Evolutionary conservation across 257 asterid genomes (phyloP).

Genomic region (Nicotiana obtusifolia): DNA sequence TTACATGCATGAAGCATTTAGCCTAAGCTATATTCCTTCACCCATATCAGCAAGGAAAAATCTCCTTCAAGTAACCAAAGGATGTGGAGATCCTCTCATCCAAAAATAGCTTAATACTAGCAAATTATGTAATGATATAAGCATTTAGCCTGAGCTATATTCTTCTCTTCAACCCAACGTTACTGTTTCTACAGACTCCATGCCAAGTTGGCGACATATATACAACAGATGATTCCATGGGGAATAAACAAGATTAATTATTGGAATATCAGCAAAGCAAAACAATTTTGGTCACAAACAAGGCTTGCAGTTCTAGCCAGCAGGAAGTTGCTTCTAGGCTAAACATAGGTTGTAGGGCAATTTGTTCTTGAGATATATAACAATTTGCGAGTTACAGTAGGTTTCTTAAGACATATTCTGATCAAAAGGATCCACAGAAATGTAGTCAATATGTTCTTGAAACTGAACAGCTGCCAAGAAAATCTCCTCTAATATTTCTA

Average conservation of each 20-base stretch:
- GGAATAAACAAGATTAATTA: not conserved
- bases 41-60: slow-evolving; percentile 58
- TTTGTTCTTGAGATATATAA: too few species aligned
- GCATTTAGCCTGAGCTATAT: not conserved
- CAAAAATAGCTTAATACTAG: not conserved
- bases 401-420: too few species aligned
- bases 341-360: not conserved
- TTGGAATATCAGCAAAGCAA: not conserved
- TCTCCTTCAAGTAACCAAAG: not conserved
- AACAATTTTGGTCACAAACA: not conserved
- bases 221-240: not conserved
- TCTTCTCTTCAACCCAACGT: not conserved
- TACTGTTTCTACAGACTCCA: not conserved
- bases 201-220: slow-evolving; percentile 1
- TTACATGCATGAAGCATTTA: not conserved
- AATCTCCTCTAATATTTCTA: too few species aligned
- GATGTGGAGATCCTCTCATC: not conserved
- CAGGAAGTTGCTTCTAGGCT: not conserved
- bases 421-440: too few species aligned
- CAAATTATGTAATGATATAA: not conserved
- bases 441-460: too few species aligned
- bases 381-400: too few species aligned
- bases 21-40: not conserved
- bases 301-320: not conserved
- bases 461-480: too few species aligned